These are phyloP conservation scores for Xerocomus amazonicus DNA, from an alignment of 1,284 basidiomycete genomes.

Conservation along the genomic window DNA sequence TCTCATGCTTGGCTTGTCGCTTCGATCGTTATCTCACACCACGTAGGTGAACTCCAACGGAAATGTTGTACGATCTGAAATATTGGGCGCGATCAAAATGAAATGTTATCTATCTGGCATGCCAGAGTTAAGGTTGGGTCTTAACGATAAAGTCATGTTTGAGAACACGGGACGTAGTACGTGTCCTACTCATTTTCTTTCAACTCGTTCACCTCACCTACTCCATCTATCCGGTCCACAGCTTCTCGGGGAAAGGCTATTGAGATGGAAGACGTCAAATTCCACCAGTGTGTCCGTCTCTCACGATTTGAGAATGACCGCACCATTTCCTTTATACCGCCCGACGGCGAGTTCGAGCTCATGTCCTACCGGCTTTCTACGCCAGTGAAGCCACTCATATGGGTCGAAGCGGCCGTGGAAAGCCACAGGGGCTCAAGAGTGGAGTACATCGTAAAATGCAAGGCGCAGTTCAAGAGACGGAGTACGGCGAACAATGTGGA, in stretches of 20 bases:
- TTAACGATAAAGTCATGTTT: slow-evolving; percentile 99
- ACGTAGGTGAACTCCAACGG: slow-evolving; percentile 93
- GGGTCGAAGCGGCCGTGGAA: slow-evolving; percentile 97
- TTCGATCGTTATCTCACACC: not conserved
- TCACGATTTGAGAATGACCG: slow-evolving; percentile 98
- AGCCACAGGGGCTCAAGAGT: slow-evolving; percentile 91
- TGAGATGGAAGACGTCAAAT: slow-evolving; percentile 99
- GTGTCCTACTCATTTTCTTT: slow-evolving; percentile 28
- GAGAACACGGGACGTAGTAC: slow-evolving; percentile 92
- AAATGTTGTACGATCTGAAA: slow-evolving; percentile 96
- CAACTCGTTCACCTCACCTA: slow-evolving; percentile 1
- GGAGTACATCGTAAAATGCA: slow-evolving; percentile 87
- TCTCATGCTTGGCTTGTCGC: slow-evolving; percentile 7
- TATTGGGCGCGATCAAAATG: slow-evolving; percentile 98
- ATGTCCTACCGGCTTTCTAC: slow-evolving; percentile 97
- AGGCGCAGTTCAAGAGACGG: slow-evolving; percentile 3
- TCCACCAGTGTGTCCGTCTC: slow-evolving; percentile 99
- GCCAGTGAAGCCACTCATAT: slow-evolving; percentile 95
- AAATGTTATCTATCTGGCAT: slow-evolving; percentile 99
- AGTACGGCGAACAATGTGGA: slow-evolving; percentile 2
- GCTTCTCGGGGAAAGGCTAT: slow-evolving; percentile 96
- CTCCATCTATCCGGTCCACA: slow-evolving; percentile 29
- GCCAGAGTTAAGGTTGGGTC: slow-evolving; percentile 93
- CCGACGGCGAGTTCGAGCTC: slow-evolving; percentile 97
- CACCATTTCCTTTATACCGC: slow-evolving; percentile 98